phyloP scores from a whole-genome alignment of 228 moss, liverwort and hornwort species.

The Sphagnum fallax region DNA sequence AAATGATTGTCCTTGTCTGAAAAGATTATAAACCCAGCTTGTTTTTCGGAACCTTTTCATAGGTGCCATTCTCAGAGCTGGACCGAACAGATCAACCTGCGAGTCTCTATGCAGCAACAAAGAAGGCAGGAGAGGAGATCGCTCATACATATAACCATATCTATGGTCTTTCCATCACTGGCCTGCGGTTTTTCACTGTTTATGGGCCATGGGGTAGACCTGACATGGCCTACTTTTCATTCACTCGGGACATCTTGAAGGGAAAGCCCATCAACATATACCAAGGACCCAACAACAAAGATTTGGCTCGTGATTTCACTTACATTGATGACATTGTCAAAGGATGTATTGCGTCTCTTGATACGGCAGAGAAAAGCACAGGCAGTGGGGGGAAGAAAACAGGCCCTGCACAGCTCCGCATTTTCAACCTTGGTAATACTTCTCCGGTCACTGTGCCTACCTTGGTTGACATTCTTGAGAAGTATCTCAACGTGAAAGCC shows the following conservation, averaged over 20 bases:
- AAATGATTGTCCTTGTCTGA: too few relatives aligned
- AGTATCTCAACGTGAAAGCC: constrained; percentile 38
- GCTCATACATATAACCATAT: constrained; percentile 58
- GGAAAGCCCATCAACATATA: constrained; percentile 41
- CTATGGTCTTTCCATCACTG: constrained; percentile 47
- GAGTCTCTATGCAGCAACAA: constrained; percentile 50
- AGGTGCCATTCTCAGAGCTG: constrained; percentile 49
- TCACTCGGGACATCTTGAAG: constrained; percentile 41
- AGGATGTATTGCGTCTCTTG: constrained; percentile 43
- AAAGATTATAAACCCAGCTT: neutral
- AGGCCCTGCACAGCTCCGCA: constrained; percentile 36
- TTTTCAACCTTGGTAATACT: constrained; percentile 56
- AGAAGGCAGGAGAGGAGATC: constrained; percentile 54
- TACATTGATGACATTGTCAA: constrained; percentile 50
- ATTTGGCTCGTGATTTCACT: constrained; percentile 45
- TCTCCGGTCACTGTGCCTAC: constrained; percentile 44
- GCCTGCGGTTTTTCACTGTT: constrained; percentile 44
- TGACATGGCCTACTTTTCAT: constrained; percentile 58
- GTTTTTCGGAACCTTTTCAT: neutral
- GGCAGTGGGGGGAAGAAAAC: constrained; percentile 51
- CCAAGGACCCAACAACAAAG: constrained; percentile 31
- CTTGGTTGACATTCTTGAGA: constrained; percentile 47
- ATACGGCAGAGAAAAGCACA: constrained; percentile 41
- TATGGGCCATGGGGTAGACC: constrained; percentile 55
- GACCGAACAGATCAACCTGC: constrained; percentile 52